A percentile compares a stretch with the other conserved stretches of the same genome.
phyloP scores from a whole-genome alignment of 148 eudicot species.

The Pharnaceum exiguum region DNA sequence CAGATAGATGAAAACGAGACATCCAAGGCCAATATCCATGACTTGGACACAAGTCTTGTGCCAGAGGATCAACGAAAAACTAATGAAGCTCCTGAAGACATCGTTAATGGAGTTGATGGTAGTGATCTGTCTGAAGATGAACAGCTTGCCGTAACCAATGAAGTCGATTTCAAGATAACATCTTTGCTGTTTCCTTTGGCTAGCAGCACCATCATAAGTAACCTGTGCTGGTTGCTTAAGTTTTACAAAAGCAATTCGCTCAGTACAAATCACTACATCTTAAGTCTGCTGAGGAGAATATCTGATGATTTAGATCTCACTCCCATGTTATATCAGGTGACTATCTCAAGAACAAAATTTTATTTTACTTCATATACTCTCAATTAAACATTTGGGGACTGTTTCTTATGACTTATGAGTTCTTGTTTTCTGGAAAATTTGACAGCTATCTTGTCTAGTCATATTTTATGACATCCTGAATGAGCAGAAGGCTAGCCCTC shows the following conservation, averaged over 20 bases:
- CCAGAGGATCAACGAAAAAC: conserved; percentile 32
- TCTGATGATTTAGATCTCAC: conserved; percentile 93
- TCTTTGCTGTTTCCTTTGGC: conserved; percentile 74
- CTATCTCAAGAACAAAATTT: background rate
- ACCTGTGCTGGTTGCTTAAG: conserved; percentile 89
- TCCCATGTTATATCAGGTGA: conserved; percentile 98
- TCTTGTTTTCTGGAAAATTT: conserved; percentile 15
- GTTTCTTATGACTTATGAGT: conserved; percentile 12
- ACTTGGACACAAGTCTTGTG: conserved; percentile 17
- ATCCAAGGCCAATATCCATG: conserved; percentile 21
- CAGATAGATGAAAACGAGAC: conserved; percentile 27
- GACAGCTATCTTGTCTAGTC: conserved; percentile 76
- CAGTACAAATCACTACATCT: conserved; percentile 75
- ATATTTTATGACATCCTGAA: conserved; percentile 73
- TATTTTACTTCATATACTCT: too few relatives aligned
- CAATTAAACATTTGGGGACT: background rate
- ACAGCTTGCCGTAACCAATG: conserved; percentile 45
- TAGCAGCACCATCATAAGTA: conserved; percentile 44
- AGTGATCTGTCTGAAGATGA: conserved; percentile 72
- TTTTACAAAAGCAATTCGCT: conserved; percentile 72
- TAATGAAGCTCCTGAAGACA: conserved; percentile 29
- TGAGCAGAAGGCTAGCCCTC: conserved; percentile 78
- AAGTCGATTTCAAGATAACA: conserved; percentile 80
- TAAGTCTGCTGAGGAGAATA: conserved; percentile 66
- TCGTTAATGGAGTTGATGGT: conserved; percentile 34